These are phyloP conservation scores for Aspergillus fumigatiaffinis DNA, from an alignment of 2,329 filamentous ascomycete genomes.

Conservation along the genomic window DNA sequence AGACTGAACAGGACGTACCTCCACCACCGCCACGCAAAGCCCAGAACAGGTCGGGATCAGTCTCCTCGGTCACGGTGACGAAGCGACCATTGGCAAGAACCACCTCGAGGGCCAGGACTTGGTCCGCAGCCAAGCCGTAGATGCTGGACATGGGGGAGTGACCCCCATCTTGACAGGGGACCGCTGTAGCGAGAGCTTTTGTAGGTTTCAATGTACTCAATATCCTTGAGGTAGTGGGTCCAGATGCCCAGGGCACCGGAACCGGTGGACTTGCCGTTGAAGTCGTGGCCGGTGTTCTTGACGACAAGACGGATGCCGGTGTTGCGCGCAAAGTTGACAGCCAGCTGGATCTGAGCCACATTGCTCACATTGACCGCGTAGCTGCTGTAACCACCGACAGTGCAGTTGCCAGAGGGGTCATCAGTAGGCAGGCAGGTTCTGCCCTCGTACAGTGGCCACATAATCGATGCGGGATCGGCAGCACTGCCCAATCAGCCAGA, in stretches of 20 bases:
- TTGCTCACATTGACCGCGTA: slow-evolving; percentile 36
- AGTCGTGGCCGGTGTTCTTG: slow-evolving; percentile 49
- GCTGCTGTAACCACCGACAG: slow-evolving; percentile 27
- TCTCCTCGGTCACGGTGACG: slow-evolving; percentile 21
- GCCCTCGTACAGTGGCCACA: slow-evolving; percentile 27
- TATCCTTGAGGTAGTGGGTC: slow-evolving; percentile 47
- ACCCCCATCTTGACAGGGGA: slow-evolving; percentile 50
- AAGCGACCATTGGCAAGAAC: slow-evolving; percentile 24
- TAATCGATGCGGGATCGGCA: slow-evolving; percentile 21
- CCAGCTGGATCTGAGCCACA: slow-evolving; percentile 33
- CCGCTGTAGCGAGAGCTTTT: slow-evolving; percentile 44
- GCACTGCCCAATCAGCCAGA: slow-evolving; percentile 10
- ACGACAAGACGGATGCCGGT: slow-evolving; percentile 33
- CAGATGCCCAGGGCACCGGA: slow-evolving; percentile 47
- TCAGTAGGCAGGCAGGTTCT: slow-evolving; percentile 22
- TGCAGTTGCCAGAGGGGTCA: slow-evolving; percentile 24
- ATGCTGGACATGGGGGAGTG: slow-evolving; percentile 51
- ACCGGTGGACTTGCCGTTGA: slow-evolving; percentile 45
- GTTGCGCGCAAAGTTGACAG: slow-evolving; percentile 23
- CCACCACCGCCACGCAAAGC: slow-evolving; percentile 58
- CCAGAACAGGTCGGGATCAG: slow-evolving; percentile 61
- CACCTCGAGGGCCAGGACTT: slow-evolving; percentile 24
- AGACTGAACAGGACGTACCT: slow-evolving; percentile 22
- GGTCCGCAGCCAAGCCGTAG: slow-evolving; percentile 49
- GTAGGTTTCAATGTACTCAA: slow-evolving; percentile 40